phyloP scores from a whole-genome alignment of 331 rosid genomes.

The Malus hybrid region DNA sequence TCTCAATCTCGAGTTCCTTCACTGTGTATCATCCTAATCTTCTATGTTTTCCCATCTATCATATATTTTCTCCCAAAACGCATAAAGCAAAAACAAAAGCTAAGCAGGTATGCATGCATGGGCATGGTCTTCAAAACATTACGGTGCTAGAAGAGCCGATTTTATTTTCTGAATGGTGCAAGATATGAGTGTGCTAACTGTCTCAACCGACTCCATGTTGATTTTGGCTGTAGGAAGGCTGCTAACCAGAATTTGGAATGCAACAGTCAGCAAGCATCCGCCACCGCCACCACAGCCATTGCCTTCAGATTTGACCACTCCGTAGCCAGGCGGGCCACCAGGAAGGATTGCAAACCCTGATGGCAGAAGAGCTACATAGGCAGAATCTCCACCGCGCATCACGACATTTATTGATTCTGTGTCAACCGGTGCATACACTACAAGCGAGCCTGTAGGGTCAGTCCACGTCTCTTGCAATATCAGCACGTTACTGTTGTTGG shows the following conservation, averaged over 20 bases:
- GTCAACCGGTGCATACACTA: constrained; percentile 69
- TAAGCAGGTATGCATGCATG: not conserved
- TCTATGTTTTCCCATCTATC: not conserved
- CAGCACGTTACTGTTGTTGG: constrained; percentile 37
- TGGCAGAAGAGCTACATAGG: constrained; percentile 57
- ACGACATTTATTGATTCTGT: constrained; percentile 37
- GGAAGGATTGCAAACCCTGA: constrained; percentile 81
- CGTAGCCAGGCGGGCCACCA: constrained; percentile 9
- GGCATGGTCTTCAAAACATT: not conserved
- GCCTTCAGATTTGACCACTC: constrained; percentile 7
- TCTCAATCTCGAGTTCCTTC: constrained; percentile 18
- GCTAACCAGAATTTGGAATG: constrained; percentile 57
- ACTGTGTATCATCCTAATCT: constrained; percentile 8
- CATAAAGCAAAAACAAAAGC: not conserved
- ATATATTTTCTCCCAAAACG: not conserved
- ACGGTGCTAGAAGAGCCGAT: constrained; percentile 41
- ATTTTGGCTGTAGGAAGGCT: constrained; percentile 42
- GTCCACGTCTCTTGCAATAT: constrained; percentile 74
- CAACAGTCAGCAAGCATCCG: constrained; percentile 60
- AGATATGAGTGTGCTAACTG: constrained; percentile 44
- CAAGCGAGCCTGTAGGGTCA: constrained; percentile 50
- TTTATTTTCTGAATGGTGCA: constrained; percentile 67
- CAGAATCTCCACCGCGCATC: constrained; percentile 61
- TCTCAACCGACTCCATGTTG: constrained; percentile 55
- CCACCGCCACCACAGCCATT: not conserved